Evolutionary conservation across 345 rosid genomes (phyloP), one percentile per base, ranked within the genome.

Genomic region (Melaleuca quinquenervia): DNA sequence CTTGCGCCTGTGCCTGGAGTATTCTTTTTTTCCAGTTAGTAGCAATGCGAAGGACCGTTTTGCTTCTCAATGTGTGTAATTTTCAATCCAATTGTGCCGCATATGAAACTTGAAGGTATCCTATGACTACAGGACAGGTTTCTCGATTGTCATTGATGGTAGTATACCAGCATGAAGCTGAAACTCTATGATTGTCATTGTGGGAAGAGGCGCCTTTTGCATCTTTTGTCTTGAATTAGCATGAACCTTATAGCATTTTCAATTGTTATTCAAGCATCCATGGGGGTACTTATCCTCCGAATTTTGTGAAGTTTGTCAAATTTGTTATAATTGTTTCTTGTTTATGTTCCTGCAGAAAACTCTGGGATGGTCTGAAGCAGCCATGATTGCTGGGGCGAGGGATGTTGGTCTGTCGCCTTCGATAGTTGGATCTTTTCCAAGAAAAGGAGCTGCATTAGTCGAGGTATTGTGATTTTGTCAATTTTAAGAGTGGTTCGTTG

Each of bases 371-470:
- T 89, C 91, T 52, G 98, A 96, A 86, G 96, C 92, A 76, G 96
- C 98, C 2, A 91, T 96, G 98, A 94, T 94, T 53, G 98, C 99
- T 11, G 98, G 98, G 78, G 96, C 98, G 15, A 96, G 95, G 84
- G 99, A 97, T 26, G 95, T 91, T 84, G 98, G 94, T 80, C 87
- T 95, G 36, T 97, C 99, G 83, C 99, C 99, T 87, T 92, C 98
- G 4, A 91, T 96, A 3, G 92, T 96, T 56, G 99, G 99, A 22
- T 92, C 98, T 85, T 93, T 96, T 90, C 93, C 98, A 2, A 90
- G 98, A 82, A 96, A 94, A 91, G 98, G 95, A 89, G 98, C 98
- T 50, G 95, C 95, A 6, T 92, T 97, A 15, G 96, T 96, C 29
- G 99, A 97, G 98, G 99, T 97, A 80, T 52, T 41, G 45, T 11